phyloP scores from a whole-genome alignment of 192 early-diverging fungal species.

The Gaertneriomyces sp. region DNA sequence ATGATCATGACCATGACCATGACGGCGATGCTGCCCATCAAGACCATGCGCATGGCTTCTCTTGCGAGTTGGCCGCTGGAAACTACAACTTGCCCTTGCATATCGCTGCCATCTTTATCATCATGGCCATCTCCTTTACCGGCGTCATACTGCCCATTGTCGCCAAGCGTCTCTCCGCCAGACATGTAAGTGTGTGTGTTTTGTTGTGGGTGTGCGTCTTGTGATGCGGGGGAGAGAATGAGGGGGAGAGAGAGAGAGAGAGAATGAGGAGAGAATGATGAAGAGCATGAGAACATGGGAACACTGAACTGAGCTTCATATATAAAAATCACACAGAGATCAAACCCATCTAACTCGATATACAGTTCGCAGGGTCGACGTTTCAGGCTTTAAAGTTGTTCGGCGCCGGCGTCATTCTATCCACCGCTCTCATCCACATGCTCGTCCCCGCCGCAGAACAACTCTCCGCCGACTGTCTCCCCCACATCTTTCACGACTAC shows the following conservation, averaged over 20 bases:
- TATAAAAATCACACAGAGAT: too few relatives aligned
- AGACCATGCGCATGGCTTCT: too few relatives aligned
- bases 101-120: slow-evolving; percentile 33
- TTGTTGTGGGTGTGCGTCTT: too few relatives aligned
- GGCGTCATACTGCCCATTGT: slow-evolving; percentile 27
- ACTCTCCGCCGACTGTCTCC: slow-evolving; percentile 34
- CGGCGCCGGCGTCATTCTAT: slow-evolving; percentile 47
- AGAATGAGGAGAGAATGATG: too few relatives aligned
- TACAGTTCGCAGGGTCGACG: not conserved
- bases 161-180: not conserved
- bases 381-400: slow-evolving; percentile 47
- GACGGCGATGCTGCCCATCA: too few relatives aligned
- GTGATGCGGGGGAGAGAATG: too few relatives aligned
- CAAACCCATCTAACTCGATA: too few relatives aligned
- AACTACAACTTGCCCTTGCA: slow-evolving; percentile 22
- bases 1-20: too few relatives aligned
- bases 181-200: too few relatives aligned
- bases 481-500: slow-evolving; percentile 27
- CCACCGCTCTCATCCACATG: slow-evolving; percentile 48
- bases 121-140: slow-evolving; percentile 28
- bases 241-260: too few relatives aligned
- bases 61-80: slow-evolving; percentile 2
- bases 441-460: slow-evolving; percentile 25
- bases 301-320: too few relatives aligned
- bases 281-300: too few relatives aligned